phyloP scores from a whole-genome alignment of 306 rosid genomes.

The Rosa rugosa region DNA sequence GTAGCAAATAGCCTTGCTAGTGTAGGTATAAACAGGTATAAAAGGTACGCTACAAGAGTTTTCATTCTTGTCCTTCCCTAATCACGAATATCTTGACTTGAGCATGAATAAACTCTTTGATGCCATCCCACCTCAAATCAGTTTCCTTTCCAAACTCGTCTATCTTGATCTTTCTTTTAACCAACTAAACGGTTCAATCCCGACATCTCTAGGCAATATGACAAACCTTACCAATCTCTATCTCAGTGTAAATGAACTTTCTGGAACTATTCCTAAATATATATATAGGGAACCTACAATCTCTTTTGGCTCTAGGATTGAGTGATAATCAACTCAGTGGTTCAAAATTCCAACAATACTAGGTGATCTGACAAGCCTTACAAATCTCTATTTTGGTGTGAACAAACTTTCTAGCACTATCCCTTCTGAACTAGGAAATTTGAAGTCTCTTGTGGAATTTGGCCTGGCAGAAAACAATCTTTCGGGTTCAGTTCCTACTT shows the following conservation, averaged over 20 bases:
- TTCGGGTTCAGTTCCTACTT: neutral
- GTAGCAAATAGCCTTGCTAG: too few species aligned
- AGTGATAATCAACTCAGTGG: neutral
- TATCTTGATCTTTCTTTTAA: constrained; percentile 27
- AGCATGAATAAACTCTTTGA: constrained; percentile 17
- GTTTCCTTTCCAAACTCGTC: constrained; percentile 8
- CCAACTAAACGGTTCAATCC: neutral
- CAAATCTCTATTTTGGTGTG: neutral
- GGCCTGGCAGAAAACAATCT: neutral
- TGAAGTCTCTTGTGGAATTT: neutral
- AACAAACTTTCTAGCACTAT: constrained; percentile 21
- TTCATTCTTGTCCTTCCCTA: constrained; percentile 27
- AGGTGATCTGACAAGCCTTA: too few species aligned
- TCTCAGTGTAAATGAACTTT: neutral
- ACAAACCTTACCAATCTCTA: neutral
- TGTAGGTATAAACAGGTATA: too few species aligned
- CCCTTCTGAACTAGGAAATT: neutral
- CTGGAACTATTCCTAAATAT: neutral
- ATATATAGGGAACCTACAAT: neutral
- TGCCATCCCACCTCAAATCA: constrained; percentile 23
- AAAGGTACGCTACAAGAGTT: constrained; percentile 26
- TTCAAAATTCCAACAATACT: neutral
- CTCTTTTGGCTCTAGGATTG: neutral
- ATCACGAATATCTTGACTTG: constrained; percentile 16
- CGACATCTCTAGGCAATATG: neutral